Evolutionary conservation across 2,329 filamentous ascomycete genomes (phyloP).

Genomic region (Alternaria triticina): DNA sequence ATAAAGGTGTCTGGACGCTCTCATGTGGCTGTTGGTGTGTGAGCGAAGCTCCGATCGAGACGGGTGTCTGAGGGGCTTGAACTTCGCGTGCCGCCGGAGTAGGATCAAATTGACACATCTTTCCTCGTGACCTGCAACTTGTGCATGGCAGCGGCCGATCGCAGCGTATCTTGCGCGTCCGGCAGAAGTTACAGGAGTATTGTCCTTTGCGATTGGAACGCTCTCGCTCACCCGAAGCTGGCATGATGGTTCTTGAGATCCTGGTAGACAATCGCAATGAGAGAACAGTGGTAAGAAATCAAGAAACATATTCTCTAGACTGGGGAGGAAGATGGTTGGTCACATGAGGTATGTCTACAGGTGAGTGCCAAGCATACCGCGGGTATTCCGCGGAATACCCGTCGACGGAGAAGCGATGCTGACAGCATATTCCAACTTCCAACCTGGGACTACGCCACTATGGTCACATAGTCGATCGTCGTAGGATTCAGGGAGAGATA

Average conservation of each 20-base stretch:
- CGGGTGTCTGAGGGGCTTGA: background rate
- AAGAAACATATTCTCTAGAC: background rate
- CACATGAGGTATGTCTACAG: background rate
- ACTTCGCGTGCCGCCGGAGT: background rate
- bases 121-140: conserved; percentile 31
- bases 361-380: background rate
- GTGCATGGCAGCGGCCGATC: conserved; percentile 33
- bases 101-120: conserved; percentile 20
- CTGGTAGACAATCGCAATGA: background rate
- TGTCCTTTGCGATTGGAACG: conserved; percentile 15
- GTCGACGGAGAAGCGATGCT: background rate
- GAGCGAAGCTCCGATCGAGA: background rate
- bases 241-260: background rate
- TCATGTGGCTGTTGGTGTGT: background rate
- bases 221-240: background rate
- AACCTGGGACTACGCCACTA: background rate
- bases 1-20: background rate
- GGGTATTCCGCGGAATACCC: background rate
- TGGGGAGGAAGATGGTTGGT: background rate
- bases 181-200: conserved; percentile 35
- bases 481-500: background rate
- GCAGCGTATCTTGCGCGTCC: conserved; percentile 37
- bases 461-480: background rate
- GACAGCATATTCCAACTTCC: background rate
- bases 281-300: background rate